phyloP scores from a whole-genome alignment of 768 basidiomycete species.

The Solioccasus polychromus region DNA sequence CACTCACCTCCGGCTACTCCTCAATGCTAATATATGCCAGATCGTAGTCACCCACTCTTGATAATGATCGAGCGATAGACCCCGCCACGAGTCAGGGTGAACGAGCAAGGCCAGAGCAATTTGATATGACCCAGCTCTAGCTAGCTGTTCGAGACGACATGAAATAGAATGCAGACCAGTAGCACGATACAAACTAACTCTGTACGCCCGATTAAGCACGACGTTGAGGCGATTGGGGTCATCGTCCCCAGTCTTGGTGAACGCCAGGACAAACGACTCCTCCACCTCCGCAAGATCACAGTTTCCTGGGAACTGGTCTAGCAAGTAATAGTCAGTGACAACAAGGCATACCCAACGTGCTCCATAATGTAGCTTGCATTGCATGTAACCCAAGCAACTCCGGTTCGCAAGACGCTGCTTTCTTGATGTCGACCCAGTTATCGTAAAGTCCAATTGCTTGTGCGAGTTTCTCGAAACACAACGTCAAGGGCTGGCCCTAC shows the following conservation, averaged over 20 bases:
- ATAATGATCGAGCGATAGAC: conserved; percentile 63
- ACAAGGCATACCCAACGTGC: conserved; percentile 51
- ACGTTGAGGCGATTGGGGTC: conserved; percentile 62
- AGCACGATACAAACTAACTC: conserved; percentile 39
- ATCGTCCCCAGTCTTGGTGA: conserved; percentile 54
- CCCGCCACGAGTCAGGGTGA: conserved; percentile 67
- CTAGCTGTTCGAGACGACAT: conserved; percentile 42
- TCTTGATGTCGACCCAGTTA: conserved; percentile 63
- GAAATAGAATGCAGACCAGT: conserved; percentile 7
- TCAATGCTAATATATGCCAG: conserved; percentile 72
- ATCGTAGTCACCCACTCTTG: conserved; percentile 70
- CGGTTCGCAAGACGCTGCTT: conserved; percentile 44
- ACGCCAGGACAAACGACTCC: conserved; percentile 67
- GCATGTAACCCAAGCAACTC: conserved; percentile 74
- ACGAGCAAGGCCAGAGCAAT: conserved; percentile 61
- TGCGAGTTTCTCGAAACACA: conserved; percentile 64
- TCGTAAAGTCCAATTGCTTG: conserved; percentile 70
- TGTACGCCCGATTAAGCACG: conserved; percentile 64
- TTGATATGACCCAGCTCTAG: conserved; percentile 66
- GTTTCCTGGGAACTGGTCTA: conserved; percentile 50
- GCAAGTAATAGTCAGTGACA: neutral
- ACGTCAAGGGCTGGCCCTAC: conserved; percentile 69
- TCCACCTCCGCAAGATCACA: conserved; percentile 60
- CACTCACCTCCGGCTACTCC: conserved; percentile 64
- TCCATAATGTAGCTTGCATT: conserved; percentile 74